These are phyloP conservation scores for Arthroderma uncinatum DNA, from an alignment of 2,329 filamentous ascomycete genomes.

Conservation along the genomic window DNA sequence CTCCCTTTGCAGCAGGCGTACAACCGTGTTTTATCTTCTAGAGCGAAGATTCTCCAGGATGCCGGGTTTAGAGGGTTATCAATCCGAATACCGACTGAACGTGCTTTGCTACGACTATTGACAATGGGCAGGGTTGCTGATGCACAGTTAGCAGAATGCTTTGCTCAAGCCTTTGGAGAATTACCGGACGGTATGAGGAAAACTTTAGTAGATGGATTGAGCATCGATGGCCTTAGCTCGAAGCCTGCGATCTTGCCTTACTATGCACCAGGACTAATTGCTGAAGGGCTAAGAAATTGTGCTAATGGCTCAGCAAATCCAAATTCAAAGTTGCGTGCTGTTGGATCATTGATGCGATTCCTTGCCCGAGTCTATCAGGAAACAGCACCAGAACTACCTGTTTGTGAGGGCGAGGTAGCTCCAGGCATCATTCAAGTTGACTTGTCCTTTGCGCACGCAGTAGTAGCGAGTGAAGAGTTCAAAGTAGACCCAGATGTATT, in stretches of 20 bases:
- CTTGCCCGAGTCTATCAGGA: neutral
- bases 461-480: neutral
- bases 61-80: neutral
- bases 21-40: neutral
- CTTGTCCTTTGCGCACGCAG: neutral
- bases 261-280: slow-evolving; percentile 1
- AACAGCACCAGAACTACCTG: neutral
- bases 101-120: neutral
- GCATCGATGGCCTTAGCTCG: neutral
- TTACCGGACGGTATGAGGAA: neutral
- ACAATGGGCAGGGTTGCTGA: slow-evolving; percentile 1
- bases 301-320: neutral
- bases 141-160: neutral
- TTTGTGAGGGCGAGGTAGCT: neutral
- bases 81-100: neutral
- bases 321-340: neutral
- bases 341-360: slow-evolving; percentile 1
- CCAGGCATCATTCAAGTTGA: neutral
- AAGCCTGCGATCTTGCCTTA: slow-evolving; percentile 2
- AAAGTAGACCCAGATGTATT: neutral
- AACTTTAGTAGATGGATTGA: neutral
- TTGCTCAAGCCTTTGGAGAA: neutral
- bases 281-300: neutral
- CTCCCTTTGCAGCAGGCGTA: neutral
- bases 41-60: neutral